Conservation (phyloP, 805 yeast species). For the Priceomyces carsonii region DNA sequence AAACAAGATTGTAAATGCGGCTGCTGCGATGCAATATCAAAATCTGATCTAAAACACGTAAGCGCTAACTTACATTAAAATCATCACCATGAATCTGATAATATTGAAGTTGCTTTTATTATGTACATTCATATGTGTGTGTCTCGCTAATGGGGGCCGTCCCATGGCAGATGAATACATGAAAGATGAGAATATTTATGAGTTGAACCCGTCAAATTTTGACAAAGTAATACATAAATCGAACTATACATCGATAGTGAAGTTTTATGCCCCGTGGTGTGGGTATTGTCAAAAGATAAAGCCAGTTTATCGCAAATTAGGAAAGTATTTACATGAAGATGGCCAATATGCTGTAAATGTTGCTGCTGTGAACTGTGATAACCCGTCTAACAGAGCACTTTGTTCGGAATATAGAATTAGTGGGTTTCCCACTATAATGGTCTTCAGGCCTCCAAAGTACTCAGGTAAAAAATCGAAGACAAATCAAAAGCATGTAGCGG, state of each 20-base stretch:
- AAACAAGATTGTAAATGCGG: no score
- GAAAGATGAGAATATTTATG: constrained; percentile 49
- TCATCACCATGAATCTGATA: no score
- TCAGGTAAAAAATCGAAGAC: constrained; percentile 15
- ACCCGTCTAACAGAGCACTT: constrained; percentile 59
- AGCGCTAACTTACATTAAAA: no score
- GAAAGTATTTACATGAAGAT: constrained; percentile 53
- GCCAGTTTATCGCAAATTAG: constrained; percentile 65
- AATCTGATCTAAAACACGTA: no score
- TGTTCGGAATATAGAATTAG: constrained; percentile 66
- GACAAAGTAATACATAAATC: constrained; percentile 64
- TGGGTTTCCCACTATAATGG: constrained; percentile 84
- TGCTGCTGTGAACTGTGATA: constrained; percentile 87
- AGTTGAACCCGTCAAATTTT: constrained; percentile 58
- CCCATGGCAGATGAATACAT: constrained; percentile 38
- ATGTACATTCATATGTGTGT: no score
- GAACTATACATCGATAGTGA: constrained; percentile 79
- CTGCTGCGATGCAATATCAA: no score
- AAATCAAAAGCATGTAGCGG: constrained; percentile 48
- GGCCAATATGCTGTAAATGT: constrained; percentile 54
- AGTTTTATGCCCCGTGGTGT: constrained; percentile 98
- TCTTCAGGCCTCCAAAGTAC: constrained; percentile 79
- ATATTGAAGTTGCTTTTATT: no score
- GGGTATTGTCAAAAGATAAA: constrained; percentile 83
- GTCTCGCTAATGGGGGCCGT: no score